phyloP scores from a whole-genome alignment of 495 filamentous ascomycete species.

The Gamarada debralockiae region DNA sequence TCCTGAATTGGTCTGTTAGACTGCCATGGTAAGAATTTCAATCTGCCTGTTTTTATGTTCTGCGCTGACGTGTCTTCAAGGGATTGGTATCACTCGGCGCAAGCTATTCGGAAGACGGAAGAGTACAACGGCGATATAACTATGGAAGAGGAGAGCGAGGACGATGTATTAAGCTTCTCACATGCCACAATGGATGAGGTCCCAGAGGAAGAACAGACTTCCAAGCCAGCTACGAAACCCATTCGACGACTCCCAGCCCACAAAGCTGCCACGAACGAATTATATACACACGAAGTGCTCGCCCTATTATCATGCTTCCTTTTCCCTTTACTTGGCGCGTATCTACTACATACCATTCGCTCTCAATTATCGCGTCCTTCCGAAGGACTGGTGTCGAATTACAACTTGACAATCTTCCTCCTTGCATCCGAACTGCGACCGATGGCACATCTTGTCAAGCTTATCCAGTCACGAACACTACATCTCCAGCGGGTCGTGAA shows the following conservation, averaged over 20 bases:
- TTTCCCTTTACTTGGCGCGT: constrained; percentile 73
- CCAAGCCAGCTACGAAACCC: constrained; percentile 11
- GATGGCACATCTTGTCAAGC: constrained; percentile 71
- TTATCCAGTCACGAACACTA: constrained; percentile 75
- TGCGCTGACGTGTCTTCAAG: constrained; percentile 35
- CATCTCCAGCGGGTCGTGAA: constrained; percentile 74
- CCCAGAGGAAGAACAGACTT: constrained; percentile 31
- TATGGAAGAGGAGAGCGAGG: constrained; percentile 42
- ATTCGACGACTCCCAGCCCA: constrained; percentile 15
- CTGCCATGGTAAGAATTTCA: constrained; percentile 70
- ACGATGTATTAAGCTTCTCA: constrained; percentile 26
- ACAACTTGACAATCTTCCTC: constrained; percentile 91
- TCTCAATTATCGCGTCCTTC: constrained; percentile 74
- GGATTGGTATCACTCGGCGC: constrained; percentile 88
- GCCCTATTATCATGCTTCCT: constrained; percentile 78
- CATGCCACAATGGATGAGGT: constrained; percentile 34
- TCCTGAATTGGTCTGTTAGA: constrained; percentile 91
- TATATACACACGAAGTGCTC: constrained; percentile 68
- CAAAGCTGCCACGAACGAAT: constrained; percentile 51
- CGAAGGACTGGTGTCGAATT: constrained; percentile 83
- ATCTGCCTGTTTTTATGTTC: too few relatives aligned
- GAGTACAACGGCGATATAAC: constrained; percentile 42
- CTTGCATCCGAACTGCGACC: constrained; percentile 84
- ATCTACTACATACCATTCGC: constrained; percentile 72
- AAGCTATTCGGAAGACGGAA: constrained; percentile 51